Percentiles rank a stretch among this genome's conserved stretches.
These are phyloP conservation scores for Ochetophila trinervis DNA, from an alignment of 306 rosid genomes.

Conservation along the genomic window DNA sequence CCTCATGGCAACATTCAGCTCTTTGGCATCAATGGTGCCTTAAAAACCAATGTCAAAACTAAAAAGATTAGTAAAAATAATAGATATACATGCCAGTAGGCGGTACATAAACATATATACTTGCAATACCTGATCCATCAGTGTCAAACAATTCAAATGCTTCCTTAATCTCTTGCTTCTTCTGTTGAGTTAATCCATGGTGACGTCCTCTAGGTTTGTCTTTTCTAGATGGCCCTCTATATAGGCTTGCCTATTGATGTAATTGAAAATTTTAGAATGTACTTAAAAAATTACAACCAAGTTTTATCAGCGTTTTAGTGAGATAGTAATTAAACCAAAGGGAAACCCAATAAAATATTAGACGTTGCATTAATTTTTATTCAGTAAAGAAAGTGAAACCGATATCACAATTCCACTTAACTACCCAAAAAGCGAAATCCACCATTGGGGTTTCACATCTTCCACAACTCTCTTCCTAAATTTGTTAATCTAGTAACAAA, in stretches of 20 bases:
- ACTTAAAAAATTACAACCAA: conserved; percentile 4
- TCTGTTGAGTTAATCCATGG: conserved; percentile 59
- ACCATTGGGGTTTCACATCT: not conserved
- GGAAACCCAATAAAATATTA: too few relatives aligned
- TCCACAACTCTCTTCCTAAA: not conserved
- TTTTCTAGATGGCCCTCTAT: conserved; percentile 57
- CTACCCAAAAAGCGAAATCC: too few relatives aligned
- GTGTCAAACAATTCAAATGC: conserved; percentile 92
- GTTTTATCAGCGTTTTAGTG: not conserved
- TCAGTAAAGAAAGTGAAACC: too few relatives aligned
- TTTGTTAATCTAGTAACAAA: not conserved
- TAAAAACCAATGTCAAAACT: conserved; percentile 18
- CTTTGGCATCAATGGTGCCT: conserved; percentile 95
- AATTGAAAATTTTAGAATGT: conserved; percentile 11
- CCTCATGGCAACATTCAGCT: conserved; percentile 98
- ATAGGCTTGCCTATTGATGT: conserved; percentile 44
- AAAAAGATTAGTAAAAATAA: not conserved
- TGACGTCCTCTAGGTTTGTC: conserved; percentile 53
- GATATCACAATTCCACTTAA: too few relatives aligned
- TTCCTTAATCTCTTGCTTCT: conserved; percentile 85
- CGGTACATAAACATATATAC: conserved; percentile 5
- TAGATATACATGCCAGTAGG: not conserved
- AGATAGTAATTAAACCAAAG: too few relatives aligned
- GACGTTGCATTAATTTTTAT: too few relatives aligned
- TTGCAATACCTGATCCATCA: conserved; percentile 79